These are phyloP conservation scores for Dryas octopetala DNA, from an alignment of 306 rosid genomes.

Conservation along the genomic window DNA sequence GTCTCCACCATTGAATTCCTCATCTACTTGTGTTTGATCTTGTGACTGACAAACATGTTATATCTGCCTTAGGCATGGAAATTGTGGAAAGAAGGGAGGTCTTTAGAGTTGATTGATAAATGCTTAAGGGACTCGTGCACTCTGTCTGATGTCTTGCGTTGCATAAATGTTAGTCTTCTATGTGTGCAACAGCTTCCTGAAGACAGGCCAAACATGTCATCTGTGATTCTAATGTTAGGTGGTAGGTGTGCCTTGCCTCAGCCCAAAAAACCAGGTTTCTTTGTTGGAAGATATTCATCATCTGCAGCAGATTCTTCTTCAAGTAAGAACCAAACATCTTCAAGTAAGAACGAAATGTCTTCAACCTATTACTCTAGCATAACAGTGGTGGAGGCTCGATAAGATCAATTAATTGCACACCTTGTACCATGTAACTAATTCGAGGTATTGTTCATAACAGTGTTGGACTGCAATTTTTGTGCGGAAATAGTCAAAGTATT, in stretches of 20 bases:
- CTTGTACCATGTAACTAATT: background rate
- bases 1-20: background rate
- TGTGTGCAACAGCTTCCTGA: conserved; percentile 53
- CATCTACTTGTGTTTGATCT: background rate
- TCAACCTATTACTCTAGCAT: conserved; percentile 44
- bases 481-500: background rate
- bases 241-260: conserved; percentile 38
- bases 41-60: background rate
- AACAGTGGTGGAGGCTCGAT: conserved; percentile 46
- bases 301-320: conserved; percentile 1
- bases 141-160: conserved; percentile 29
- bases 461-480: background rate
- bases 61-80: conserved; percentile 36
- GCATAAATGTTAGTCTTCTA: conserved; percentile 56
- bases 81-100: conserved; percentile 35
- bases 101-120: conserved; percentile 25
- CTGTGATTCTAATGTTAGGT: conserved; percentile 49
- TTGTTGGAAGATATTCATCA: conserved; percentile 19
- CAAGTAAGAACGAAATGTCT: conserved; percentile 34
- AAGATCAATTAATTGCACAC: conserved; percentile 14
- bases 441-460: background rate
- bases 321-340: conserved; percentile 16
- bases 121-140: conserved; percentile 12
- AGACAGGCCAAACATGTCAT: conserved; percentile 60
- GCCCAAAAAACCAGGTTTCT: conserved; percentile 47